Conservation (phyloP, 169 alveolate genomes). For the Eimeria maxima region DNA sequence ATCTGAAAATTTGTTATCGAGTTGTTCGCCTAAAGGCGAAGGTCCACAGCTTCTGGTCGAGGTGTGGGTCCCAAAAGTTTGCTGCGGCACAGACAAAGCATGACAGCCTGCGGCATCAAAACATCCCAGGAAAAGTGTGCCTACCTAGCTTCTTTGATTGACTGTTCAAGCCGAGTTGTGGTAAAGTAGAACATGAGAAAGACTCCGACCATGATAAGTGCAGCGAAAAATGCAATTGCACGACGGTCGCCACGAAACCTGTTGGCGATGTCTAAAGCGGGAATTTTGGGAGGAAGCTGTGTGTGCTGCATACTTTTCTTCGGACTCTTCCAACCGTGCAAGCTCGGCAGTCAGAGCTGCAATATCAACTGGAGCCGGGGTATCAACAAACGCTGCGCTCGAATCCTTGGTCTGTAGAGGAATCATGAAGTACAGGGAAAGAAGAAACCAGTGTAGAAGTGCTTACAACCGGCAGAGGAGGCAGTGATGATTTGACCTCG, state of each 20-base stretch:
- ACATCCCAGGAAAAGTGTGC: not conserved
- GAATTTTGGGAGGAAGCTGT: not conserved
- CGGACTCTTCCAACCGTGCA: slow-evolving; percentile 68
- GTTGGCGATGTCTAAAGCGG: not conserved
- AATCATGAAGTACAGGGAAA: not conserved
- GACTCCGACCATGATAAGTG: slow-evolving; percentile 65
- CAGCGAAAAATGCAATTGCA: slow-evolving; percentile 60
- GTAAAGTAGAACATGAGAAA: slow-evolving; percentile 71
- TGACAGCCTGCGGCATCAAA: not conserved
- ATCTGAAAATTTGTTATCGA: not conserved
- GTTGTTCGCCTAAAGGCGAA: slow-evolving; percentile 62
- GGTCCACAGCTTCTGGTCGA: slow-evolving; percentile 72
- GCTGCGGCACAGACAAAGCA: not conserved
- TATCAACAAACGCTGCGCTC: not conserved
- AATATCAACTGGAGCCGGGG: slow-evolving; percentile 36
- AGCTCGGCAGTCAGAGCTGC: slow-evolving; percentile 76
- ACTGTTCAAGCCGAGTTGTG: slow-evolving; percentile 59
- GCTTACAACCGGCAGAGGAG: slow-evolving; percentile 1
- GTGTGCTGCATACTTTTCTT: slow-evolving; percentile 23
- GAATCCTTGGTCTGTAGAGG: not conserved
- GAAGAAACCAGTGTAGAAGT: not conserved
- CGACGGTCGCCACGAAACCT: slow-evolving; percentile 70
- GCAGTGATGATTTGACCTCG: slow-evolving; percentile 40
- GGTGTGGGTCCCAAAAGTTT: slow-evolving; percentile 64
- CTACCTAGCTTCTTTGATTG: slow-evolving; percentile 65